These are phyloP conservation scores for Mycena polygramma DNA, from an alignment of 768 basidiomycete species.

Conservation along the genomic window DNA sequence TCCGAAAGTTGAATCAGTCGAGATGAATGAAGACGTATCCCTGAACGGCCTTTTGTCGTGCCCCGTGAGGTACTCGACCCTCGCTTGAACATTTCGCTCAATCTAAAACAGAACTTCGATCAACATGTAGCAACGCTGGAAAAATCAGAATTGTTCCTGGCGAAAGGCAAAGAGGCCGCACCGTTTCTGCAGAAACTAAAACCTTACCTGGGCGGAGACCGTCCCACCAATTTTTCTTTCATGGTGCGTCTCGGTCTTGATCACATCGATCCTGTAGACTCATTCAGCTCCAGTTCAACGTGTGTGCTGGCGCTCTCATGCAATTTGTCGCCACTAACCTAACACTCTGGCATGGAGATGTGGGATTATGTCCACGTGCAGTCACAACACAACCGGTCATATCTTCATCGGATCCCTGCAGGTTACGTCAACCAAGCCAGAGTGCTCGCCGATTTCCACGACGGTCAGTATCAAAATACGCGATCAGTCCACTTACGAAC, in stretches of 20 bases:
- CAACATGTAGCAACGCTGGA: constrained; percentile 56
- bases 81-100: neutral
- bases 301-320: constrained; percentile 40
- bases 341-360: constrained; percentile 49
- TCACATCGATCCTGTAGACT: neutral
- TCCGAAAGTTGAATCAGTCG: constrained; percentile 57
- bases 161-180: constrained; percentile 50
- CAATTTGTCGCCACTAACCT: neutral
- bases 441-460: constrained; percentile 68
- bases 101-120: constrained; percentile 49
- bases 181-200: constrained; percentile 54
- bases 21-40: constrained; percentile 58
- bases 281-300: constrained; percentile 56
- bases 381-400: constrained; percentile 64
- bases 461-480: constrained; percentile 46
- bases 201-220: constrained; percentile 54
- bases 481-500: too few relatives aligned
- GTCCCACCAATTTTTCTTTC: constrained; percentile 53
- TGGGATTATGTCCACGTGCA: constrained; percentile 69
- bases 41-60: constrained; percentile 63
- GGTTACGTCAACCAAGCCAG: constrained; percentile 58
- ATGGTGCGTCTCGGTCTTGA: constrained; percentile 49
- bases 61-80: constrained; percentile 48
- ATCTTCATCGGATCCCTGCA: constrained; percentile 49
- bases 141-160: constrained; percentile 51